phyloP scores from a whole-genome alignment of 352 stramenopile species.

The Globisporangium splendens region DNA sequence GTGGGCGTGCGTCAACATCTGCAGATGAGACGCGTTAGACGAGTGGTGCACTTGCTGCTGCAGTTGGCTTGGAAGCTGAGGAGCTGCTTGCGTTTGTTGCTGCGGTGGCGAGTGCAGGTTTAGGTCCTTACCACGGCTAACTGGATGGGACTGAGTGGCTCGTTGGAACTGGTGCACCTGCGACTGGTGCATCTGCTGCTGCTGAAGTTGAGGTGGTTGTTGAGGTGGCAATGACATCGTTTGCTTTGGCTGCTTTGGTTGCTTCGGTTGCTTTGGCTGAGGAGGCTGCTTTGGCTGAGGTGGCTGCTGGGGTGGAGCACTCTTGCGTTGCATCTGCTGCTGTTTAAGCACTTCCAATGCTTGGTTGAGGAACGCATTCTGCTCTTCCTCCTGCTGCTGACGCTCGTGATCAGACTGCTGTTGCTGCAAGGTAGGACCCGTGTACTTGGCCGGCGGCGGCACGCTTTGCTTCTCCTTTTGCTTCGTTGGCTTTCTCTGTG shows the following conservation, averaged over 20 bases:
- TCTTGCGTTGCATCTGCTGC: slow-evolving; percentile 12
- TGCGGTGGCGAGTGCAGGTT: slow-evolving; percentile 14
- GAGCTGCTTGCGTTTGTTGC: slow-evolving; percentile 2
- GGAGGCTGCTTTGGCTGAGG: too few species aligned
- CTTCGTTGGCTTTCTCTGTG: slow-evolving; percentile 6
- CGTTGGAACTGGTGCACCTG: slow-evolving; percentile 29
- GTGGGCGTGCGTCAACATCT: slow-evolving; percentile 32
- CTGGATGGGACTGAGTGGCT: slow-evolving; percentile 2
- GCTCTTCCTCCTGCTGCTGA: slow-evolving; percentile 24
- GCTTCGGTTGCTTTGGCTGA: slow-evolving; percentile 8
- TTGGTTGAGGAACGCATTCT: slow-evolving; percentile 41
- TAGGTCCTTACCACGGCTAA: slow-evolving; percentile 9
- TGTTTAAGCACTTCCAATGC: slow-evolving; percentile 42
- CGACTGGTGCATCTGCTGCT: slow-evolving; percentile 29
- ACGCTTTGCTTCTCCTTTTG: slow-evolving; percentile 6
- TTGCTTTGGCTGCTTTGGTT: slow-evolving; percentile 16
- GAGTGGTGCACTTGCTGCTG: slow-evolving; percentile 15
- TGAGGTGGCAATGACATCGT: slow-evolving; percentile 22
- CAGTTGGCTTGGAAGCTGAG: slow-evolving; percentile 15
- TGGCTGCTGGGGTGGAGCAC: slow-evolving; percentile 7
- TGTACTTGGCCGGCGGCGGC: not conserved
- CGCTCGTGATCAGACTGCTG: slow-evolving; percentile 13
- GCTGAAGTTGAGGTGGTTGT: slow-evolving; percentile 20
- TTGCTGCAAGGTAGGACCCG: slow-evolving; percentile 12
- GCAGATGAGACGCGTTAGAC: slow-evolving; percentile 27